Evolutionary conservation across 257 asterid genomes (phyloP).

Genomic region (Ocimum tenuiflorum): DNA sequence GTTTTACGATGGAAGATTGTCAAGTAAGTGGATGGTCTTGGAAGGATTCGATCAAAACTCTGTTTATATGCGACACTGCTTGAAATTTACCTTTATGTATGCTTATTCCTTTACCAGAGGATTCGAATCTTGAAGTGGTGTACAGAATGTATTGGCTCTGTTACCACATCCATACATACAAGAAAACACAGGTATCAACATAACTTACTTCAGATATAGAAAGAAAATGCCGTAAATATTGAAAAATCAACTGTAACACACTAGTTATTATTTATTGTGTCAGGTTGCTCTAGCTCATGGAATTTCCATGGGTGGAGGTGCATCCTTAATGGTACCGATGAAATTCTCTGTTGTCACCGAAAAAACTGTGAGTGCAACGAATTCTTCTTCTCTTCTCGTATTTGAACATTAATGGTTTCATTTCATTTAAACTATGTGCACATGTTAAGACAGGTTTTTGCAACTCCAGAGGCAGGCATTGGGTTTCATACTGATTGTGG

Average conservation of each 20-base stretch:
- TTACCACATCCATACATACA: conserved; percentile 80
- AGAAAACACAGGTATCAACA: conserved; percentile 56
- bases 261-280: conserved; percentile 1
- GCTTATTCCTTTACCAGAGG: conserved; percentile 43
- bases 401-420: not conserved
- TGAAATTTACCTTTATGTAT: conserved; percentile 5
- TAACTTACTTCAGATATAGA: not conserved
- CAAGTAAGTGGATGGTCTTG: conserved; percentile 37
- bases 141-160: conserved; percentile 97
- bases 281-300: conserved; percentile 92
- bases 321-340: conserved; percentile 86
- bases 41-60: not conserved
- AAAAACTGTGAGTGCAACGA: conserved; percentile 56
- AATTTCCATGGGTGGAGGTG: conserved; percentile 98
- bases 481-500: conserved; percentile 95
- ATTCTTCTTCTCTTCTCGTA: not conserved
- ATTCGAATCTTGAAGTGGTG: conserved; percentile 74
- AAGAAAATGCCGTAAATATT: not conserved
- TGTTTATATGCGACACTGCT: not conserved
- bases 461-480: conserved; percentile 94
- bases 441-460: conserved; percentile 51
- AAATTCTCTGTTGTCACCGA: conserved; percentile 88
- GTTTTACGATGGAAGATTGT: conserved; percentile 73
- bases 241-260: not conserved
- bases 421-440: not conserved